These are phyloP conservation scores for Rhododendron simsii DNA, from an alignment of 148 eudicot genomes.

Conservation along the genomic window DNA sequence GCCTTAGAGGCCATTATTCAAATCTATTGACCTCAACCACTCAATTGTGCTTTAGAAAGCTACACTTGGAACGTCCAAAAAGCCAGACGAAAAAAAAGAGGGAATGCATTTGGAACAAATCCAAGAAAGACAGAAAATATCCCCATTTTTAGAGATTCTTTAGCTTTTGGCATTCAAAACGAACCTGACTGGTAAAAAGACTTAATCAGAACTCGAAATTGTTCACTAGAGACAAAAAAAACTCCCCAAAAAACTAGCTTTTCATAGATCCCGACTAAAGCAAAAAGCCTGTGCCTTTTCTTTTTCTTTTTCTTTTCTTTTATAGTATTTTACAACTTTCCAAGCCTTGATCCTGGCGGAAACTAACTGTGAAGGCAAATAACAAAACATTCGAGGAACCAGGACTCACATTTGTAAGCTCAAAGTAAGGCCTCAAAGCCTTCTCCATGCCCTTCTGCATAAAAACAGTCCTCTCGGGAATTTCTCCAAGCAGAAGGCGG, in stretches of 20 bases:
- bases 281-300: neutral
- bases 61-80: neutral
- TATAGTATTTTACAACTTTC: neutral
- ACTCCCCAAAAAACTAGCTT: neutral
- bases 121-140: neutral
- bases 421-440: constrained; percentile 91
- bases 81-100: neutral
- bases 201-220: neutral
- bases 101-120: neutral
- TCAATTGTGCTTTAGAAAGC: neutral
- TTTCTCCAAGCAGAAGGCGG: constrained; percentile 83
- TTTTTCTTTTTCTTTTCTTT: neutral
- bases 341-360: neutral
- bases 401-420: constrained; percentile 88
- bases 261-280: neutral
- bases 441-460: constrained; percentile 99
- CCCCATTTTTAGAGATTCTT: neutral
- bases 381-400: neutral
- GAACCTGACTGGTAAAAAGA: neutral
- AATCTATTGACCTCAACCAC: neutral
- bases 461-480: constrained; percentile 93
- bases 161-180: neutral
- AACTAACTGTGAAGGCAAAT: neutral
- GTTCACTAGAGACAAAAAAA: neutral
- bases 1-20: neutral